A percentile compares a stretch with the other conserved stretches of the same genome.
These are phyloP conservation scores for Metarhizium album DNA, from an alignment of 2,329 filamentous ascomycete species.

Conservation along the genomic window DNA sequence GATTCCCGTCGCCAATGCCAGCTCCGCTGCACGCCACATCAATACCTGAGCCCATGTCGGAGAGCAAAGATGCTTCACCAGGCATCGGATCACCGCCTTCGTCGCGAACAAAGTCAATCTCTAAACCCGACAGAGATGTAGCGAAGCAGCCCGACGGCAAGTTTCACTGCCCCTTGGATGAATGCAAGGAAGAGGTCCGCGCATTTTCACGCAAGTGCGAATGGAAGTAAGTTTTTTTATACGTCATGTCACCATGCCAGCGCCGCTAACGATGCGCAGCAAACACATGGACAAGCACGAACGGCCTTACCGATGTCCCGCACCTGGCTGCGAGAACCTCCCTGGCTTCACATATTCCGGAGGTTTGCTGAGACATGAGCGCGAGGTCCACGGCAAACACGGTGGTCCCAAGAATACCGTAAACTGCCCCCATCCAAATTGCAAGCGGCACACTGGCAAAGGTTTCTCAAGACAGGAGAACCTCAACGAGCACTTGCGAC, in stretches of 20 bases:
- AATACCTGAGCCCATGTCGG: slow-evolving; percentile 21
- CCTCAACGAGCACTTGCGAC: slow-evolving; percentile 81
- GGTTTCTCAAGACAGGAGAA: slow-evolving; percentile 93
- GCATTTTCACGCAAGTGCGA: slow-evolving; percentile 79
- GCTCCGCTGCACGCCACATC: slow-evolving; percentile 20
- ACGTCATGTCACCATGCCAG: too few species aligned
- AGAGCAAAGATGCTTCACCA: slow-evolving; percentile 25
- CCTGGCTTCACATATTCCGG: slow-evolving; percentile 93
- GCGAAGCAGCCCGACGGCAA: slow-evolving; percentile 60
- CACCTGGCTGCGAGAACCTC: slow-evolving; percentile 78
- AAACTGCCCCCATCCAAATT: slow-evolving; percentile 76
- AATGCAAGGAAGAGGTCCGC: slow-evolving; percentile 54
- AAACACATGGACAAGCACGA: slow-evolving; percentile 99
- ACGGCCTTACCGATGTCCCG: slow-evolving; percentile 76
- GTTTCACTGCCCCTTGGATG: slow-evolving; percentile 60
- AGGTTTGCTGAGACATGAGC: slow-evolving; percentile 77
- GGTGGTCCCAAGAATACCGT: slow-evolving; percentile 79
- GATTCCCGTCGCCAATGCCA: slow-evolving; percentile 25
- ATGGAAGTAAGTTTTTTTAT: slow-evolving; percentile 63
- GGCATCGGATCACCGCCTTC: slow-evolving; percentile 21
- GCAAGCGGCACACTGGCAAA: slow-evolving; percentile 79
- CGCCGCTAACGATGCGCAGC: slow-evolving; percentile 33
- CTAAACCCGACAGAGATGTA: slow-evolving; percentile 47
- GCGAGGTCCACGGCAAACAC: slow-evolving; percentile 87
- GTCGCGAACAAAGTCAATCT: slow-evolving; percentile 39